These are phyloP conservation scores for Epichloe typhina DNA, from an alignment of 2,329 filamentous ascomycete genomes.

Conservation along the genomic window DNA sequence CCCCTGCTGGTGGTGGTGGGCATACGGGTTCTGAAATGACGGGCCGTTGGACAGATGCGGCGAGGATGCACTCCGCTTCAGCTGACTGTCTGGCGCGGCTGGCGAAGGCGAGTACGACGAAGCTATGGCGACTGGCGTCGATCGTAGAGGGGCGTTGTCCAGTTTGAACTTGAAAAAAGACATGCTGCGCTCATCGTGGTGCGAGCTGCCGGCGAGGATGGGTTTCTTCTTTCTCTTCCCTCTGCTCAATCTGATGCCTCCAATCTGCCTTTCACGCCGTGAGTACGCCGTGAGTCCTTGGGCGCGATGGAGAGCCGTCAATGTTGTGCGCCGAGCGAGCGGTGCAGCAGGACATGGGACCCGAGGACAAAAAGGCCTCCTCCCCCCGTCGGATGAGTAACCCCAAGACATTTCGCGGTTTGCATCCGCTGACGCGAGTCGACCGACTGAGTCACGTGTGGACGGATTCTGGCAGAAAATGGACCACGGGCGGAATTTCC, in stretches of 20 bases:
- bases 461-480: background rate
- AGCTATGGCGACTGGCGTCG: background rate
- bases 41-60: background rate
- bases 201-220: background rate
- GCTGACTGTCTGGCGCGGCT: background rate
- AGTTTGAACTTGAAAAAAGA: conserved; percentile 6
- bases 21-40: background rate
- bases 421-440: background rate
- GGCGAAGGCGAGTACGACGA: background rate
- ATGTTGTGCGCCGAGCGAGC: background rate
- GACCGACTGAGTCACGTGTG: conserved; percentile 1
- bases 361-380: background rate
- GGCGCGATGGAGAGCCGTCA: background rate
- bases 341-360: background rate
- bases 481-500: background rate
- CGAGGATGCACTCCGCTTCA: background rate
- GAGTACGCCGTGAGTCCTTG: background rate
- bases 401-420: background rate
- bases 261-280: background rate
- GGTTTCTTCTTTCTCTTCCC: background rate
- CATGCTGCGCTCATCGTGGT: conserved; percentile 5
- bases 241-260: background rate
- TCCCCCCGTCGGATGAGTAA: background rate
- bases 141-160: conserved; percentile 1
- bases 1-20: background rate